Conservation (phyloP, 805 yeast genomes). For the Sugiyamaella qingdaonensis region DNA sequence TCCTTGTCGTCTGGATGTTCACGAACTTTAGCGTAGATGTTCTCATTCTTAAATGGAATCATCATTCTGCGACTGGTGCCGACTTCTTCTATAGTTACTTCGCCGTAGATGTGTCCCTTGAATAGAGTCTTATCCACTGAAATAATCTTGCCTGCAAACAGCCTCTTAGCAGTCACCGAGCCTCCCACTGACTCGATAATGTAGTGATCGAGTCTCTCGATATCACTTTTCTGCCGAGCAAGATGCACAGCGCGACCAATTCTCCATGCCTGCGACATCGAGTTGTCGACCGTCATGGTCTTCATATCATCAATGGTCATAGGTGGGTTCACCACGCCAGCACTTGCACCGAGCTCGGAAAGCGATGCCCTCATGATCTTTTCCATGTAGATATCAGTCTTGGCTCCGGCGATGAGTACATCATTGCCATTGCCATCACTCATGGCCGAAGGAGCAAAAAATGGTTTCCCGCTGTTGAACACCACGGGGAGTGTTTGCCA, state of each 20-base stretch:
- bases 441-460: conserved; percentile 21
- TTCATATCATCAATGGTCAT: conserved; percentile 33
- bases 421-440: conserved; percentile 41
- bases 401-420: conserved; percentile 15
- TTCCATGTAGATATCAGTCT: conserved; percentile 34
- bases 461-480: conserved; percentile 5
- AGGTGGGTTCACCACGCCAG: conserved; percentile 37
- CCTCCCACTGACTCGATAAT: conserved; percentile 40
- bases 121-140: conserved; percentile 40
- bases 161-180: conserved; percentile 29
- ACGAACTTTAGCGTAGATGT: conserved; percentile 34
- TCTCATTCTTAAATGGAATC: conserved; percentile 48
- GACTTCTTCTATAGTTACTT: conserved; percentile 34
- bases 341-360: conserved; percentile 41
- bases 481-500: conserved; percentile 38
- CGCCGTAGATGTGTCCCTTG: conserved; percentile 45
- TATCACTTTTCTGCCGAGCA: conserved; percentile 38
- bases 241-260: conserved; percentile 43
- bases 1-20: conserved; percentile 18
- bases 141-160: conserved; percentile 43
- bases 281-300: conserved; percentile 32
- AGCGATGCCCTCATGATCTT: conserved; percentile 40
- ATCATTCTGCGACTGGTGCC: background rate
- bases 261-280: conserved; percentile 45
- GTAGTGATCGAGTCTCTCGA: conserved; percentile 34